These are phyloP conservation scores for Delonix regia DNA, from an alignment of 306 rosid species.

Conservation along the genomic window DNA sequence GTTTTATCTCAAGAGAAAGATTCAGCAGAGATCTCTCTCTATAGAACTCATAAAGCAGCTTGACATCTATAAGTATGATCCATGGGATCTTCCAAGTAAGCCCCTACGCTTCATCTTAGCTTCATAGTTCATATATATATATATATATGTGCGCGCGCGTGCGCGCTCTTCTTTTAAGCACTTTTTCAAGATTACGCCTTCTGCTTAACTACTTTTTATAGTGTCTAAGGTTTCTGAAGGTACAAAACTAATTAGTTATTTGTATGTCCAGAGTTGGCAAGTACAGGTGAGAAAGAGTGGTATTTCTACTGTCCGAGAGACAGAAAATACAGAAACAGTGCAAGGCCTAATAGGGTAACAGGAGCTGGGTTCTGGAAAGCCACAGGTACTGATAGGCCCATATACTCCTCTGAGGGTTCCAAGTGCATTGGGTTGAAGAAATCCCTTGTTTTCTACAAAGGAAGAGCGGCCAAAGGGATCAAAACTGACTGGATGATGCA, in stretches of 20 bases:
- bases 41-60: constrained; percentile 90
- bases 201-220: too few relatives aligned
- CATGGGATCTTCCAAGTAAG: constrained; percentile 99
- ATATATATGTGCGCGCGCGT: too few relatives aligned
- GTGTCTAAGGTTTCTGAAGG: not conserved
- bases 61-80: constrained; percentile 91
- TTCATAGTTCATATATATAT: not conserved
- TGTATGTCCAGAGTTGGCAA: constrained; percentile 62
- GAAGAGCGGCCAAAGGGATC: constrained; percentile 85
- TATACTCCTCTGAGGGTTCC: constrained; percentile 81
- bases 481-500: constrained; percentile 99
- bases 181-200: not conserved
- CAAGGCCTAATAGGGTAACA: constrained; percentile 92
- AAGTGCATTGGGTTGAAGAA: constrained; percentile 92
- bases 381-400: constrained; percentile 88
- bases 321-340: constrained; percentile 91
- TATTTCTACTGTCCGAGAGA: constrained; percentile 93
- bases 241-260: not conserved
- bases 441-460: constrained; percentile 88
- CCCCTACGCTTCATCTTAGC: not conserved
- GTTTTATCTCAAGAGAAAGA: constrained; percentile 84
- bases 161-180: too few relatives aligned
- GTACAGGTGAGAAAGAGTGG: constrained; percentile 90
- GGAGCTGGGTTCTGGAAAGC: constrained; percentile 98
- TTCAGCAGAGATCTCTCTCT: constrained; percentile 76